Percentiles rank a stretch among this genome's conserved stretches.
These are phyloP conservation scores for Geotrichum klebahnii DNA, from an alignment of 1,139 yeast genomes.

Conservation along the genomic window DNA sequence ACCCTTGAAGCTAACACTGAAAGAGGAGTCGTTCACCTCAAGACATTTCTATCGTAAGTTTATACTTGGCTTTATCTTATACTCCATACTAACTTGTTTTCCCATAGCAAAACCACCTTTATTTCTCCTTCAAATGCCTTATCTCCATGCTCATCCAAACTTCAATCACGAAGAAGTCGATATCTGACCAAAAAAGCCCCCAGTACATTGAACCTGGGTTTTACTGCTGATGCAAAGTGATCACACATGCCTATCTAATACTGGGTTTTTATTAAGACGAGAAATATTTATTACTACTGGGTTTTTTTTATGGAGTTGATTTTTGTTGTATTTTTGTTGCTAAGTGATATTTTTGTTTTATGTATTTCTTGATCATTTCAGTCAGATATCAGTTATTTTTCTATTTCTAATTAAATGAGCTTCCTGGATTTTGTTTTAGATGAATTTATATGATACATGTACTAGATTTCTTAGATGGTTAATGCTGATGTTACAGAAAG, in stretches of 20 bases:
- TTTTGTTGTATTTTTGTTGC: no score
- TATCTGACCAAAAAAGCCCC: conserved; percentile 5
- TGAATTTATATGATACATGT: neutral
- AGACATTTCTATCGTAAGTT: conserved; percentile 9
- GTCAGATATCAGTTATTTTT: no score
- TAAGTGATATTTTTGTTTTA: no score
- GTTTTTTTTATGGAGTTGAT: conserved; percentile 2
- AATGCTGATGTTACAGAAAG: no score
- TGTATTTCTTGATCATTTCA: no score
- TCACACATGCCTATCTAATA: no score
- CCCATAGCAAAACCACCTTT: conserved; percentile 6
- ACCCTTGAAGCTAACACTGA: neutral
- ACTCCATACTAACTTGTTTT: neutral
- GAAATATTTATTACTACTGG: neutral
- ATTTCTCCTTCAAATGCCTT: conserved; percentile 12
- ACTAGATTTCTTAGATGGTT: neutral
- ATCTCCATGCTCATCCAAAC: conserved; percentile 15
- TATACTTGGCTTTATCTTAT: neutral
- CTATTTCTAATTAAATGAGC: no score
- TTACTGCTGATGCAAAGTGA: neutral
- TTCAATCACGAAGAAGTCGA: conserved; percentile 4
- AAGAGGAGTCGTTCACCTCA: conserved; percentile 9
- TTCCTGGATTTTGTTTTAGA: no score
- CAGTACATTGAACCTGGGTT: conserved; percentile 2
- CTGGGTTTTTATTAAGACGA: neutral